Evolutionary conservation across 202 grass and related monocot species (phyloP), one percentile per base, ranked within the genome.

Genomic region (Bolboschoenoplectus hybrid): DNA sequence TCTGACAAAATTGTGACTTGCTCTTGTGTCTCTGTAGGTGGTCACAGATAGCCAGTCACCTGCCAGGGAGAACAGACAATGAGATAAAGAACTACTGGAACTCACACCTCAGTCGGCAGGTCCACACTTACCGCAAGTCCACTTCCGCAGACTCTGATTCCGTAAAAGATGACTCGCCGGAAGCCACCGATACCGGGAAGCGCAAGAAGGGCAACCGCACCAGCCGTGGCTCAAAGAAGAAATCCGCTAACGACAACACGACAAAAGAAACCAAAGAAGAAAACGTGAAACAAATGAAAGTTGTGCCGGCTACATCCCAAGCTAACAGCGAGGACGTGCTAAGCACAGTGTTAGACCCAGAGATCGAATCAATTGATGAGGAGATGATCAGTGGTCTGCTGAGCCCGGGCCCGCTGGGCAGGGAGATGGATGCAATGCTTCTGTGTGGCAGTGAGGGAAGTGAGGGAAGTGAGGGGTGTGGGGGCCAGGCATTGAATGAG

Each of bases 41-140:
- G 91, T 97, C 94, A 11, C 82, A 92, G 46, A 93, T 97, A 86
- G 91, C 94, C 2, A 77, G 76, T 82, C 88, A 93, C 56, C 80
- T 97, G 14, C 90, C 94, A 0, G 94, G 94, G 1, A 83, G 94
- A 84, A 97, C 94, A 11, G 91, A 97, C 91, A 97, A 97, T 82
- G 91, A 97, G 82, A 97, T 97, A 80, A 97, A 97, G 74, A 97
- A 97, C 74, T 93, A 97, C 85, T 97, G 94, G 94, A 97, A 93
- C 83, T 97, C 94, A 52, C 94, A 97, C 75, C 94, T 97, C 34
- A 97, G 94, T 89, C 82, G 91, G 17, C 88, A 81, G 79, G 84
- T 92, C 82, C 88, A 94, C 85, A 94, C 88, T 13, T 97, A 86
- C 83, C 74, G 87, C 2, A 82, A 87, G 43, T 82, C 77, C 0